Evolutionary conservation across 805 yeast genomes (phyloP).

Genomic region (Ogataea chonburiensis): DNA sequence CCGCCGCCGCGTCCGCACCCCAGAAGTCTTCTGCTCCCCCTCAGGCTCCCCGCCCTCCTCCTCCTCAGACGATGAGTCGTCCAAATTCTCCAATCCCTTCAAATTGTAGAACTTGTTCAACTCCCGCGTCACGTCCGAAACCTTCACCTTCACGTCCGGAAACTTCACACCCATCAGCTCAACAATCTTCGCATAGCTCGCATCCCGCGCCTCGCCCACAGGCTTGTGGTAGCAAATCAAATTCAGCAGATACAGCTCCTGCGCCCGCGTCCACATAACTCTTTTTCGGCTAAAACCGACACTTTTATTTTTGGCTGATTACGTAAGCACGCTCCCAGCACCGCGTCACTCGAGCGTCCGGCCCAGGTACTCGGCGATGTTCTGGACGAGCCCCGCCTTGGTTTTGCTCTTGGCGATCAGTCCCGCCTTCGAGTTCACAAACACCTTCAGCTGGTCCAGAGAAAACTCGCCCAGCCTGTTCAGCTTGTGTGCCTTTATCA

Average conservation of each 20-base stretch:
- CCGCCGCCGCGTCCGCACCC: constrained; percentile 3
- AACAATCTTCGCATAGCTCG: constrained; percentile 17
- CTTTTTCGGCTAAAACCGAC: too few relatives aligned
- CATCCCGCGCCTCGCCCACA: constrained; percentile 23
- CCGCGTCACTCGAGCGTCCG: constrained; percentile 11
- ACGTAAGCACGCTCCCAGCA: too few relatives aligned
- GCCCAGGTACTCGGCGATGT: constrained; percentile 33
- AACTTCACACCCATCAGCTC: constrained; percentile 22
- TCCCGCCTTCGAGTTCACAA: constrained; percentile 36
- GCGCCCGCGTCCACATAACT: constrained; percentile 27
- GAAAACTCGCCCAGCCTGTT: constrained; percentile 36
- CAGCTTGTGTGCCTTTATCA: constrained; percentile 43
- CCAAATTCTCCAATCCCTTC: constrained; percentile 27
- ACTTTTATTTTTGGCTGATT: too few relatives aligned
- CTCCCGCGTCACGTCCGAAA: constrained; percentile 17
- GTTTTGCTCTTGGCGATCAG: constrained; percentile 37
- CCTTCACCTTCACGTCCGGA: constrained; percentile 14
- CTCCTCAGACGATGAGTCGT: constrained; percentile 18
- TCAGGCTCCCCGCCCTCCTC: constrained; percentile 5
- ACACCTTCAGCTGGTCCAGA: constrained; percentile 43
- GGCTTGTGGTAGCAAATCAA: constrained; percentile 32
- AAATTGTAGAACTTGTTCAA: constrained; percentile 30
- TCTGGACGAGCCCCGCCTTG: constrained; percentile 44
- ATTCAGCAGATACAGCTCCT: constrained; percentile 25
- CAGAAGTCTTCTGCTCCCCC: constrained; percentile 2